Conservation (phyloP, 176 grass and related monocot species). For the Cenchrus americanus region DNA sequence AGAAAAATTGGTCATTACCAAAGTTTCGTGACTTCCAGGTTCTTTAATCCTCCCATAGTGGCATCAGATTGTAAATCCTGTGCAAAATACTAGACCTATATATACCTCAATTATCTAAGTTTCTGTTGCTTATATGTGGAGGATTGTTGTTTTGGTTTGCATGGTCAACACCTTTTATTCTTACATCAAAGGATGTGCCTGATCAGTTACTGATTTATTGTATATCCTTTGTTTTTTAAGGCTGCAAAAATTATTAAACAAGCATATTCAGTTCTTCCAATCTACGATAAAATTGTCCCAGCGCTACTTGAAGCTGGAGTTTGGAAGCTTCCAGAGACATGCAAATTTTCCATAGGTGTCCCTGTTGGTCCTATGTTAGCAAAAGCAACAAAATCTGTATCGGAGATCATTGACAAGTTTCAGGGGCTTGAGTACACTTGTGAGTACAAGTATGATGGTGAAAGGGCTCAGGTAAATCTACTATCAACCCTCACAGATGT, state of each 20-base stretch:
- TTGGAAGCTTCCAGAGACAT: constrained; percentile 92
- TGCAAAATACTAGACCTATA: constrained; percentile 8
- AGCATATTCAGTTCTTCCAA: constrained; percentile 93
- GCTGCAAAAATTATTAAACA: constrained; percentile 93
- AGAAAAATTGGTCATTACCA: neutral
- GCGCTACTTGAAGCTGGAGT: constrained; percentile 81
- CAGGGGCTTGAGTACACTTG: constrained; percentile 96
- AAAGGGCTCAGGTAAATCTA: constrained; percentile 85
- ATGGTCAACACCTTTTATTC: neutral
- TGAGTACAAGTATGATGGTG: constrained; percentile 99
- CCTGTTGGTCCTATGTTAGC: constrained; percentile 99
- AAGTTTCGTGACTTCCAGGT: neutral
- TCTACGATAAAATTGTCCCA: constrained; percentile 93
- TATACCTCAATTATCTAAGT: constrained; percentile 13
- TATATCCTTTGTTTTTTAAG: constrained; percentile 52
- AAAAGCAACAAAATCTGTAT: constrained; percentile 99
- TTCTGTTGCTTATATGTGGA: neutral
- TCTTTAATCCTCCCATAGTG: neutral
- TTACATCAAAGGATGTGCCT: too few species aligned
- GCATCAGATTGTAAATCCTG: constrained; percentile 13
- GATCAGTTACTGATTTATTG: constrained; percentile 41
- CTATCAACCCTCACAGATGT: constrained; percentile 1
- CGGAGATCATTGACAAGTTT: constrained; percentile 98
- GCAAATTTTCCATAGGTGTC: constrained; percentile 94
- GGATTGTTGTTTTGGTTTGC: neutral